These are phyloP conservation scores for Alternaria triticina DNA, from an alignment of 2,329 filamentous ascomycete genomes.

Conservation along the genomic window DNA sequence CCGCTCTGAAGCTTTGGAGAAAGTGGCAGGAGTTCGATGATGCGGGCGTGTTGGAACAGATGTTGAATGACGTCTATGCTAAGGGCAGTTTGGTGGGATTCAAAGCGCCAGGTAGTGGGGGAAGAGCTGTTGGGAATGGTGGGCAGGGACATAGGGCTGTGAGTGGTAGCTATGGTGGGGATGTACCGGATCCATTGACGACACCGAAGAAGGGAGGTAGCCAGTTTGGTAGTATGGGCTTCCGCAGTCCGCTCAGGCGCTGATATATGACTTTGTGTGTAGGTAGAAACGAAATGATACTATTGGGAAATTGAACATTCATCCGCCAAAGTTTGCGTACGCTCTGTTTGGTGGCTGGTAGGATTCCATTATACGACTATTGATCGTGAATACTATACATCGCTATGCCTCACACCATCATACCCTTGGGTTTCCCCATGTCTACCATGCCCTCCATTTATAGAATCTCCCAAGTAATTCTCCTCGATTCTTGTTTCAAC, in stretches of 20 bases:
- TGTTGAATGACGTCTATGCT: slow-evolving; percentile 85
- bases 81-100: slow-evolving; percentile 62
- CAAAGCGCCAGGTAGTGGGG: slow-evolving; percentile 41
- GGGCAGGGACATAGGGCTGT: slow-evolving; percentile 5
- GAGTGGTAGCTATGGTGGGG: slow-evolving; percentile 20
- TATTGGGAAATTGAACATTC: background rate
- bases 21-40: slow-evolving; percentile 91
- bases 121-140: slow-evolving; percentile 6
- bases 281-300: background rate
- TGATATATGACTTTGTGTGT: background rate
- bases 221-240: slow-evolving; percentile 46
- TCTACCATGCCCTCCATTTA: background rate
- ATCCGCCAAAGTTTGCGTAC: background rate
- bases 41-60: slow-evolving; percentile 80
- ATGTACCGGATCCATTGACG: slow-evolving; percentile 63
- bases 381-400: background rate
- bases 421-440: background rate
- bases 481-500: slow-evolving; percentile 1
- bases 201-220: slow-evolving; percentile 56
- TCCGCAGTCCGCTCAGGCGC: slow-evolving; percentile 42
- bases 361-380: no score
- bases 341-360: no score
- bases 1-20: slow-evolving; percentile 84
- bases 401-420: background rate
- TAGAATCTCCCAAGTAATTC: background rate